phyloP scores from a whole-genome alignment of 305 asterid species.

The Rubia tinctorum region DNA sequence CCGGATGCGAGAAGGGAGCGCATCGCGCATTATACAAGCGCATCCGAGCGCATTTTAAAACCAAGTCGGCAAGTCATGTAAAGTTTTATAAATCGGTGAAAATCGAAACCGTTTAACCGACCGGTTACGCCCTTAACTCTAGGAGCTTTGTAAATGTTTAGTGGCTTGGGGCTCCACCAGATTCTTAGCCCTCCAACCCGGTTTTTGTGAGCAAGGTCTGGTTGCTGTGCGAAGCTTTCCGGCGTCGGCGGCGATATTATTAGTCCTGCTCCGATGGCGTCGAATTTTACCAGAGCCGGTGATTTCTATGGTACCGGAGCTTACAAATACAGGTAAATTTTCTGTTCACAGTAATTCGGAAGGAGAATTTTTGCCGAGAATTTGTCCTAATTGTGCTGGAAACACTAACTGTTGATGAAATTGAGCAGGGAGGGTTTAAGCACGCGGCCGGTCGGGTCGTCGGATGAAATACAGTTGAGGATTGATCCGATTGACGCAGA shows the following conservation, averaged over 20 bases:
- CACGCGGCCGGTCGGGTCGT: slow-evolving; percentile 57
- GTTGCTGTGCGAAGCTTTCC: background rate
- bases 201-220: too few species aligned
- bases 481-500: slow-evolving; percentile 69
- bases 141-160: too few species aligned
- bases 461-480: slow-evolving; percentile 72
- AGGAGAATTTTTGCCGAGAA: background rate
- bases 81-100: too few species aligned
- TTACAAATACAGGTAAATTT: slow-evolving; percentile 32
- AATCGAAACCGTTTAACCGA: background rate
- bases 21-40: too few species aligned
- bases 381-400: background rate
- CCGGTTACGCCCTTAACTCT: too few species aligned
- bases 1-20: too few species aligned
- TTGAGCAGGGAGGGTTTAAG: slow-evolving; percentile 63
- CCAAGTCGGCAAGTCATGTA: too few species aligned
- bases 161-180: too few species aligned
- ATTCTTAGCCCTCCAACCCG: too few species aligned
- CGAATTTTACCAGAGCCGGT: slow-evolving; percentile 28
- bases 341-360: background rate
- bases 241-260: background rate
- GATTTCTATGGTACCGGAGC: slow-evolving; percentile 33
- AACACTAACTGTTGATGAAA: background rate
- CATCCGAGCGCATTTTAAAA: too few species aligned
- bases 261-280: slow-evolving; percentile 24